Evolutionary conservation across 2,329 filamentous ascomycete species (phyloP).

Genomic region (Trichoderma afroharzianum): DNA sequence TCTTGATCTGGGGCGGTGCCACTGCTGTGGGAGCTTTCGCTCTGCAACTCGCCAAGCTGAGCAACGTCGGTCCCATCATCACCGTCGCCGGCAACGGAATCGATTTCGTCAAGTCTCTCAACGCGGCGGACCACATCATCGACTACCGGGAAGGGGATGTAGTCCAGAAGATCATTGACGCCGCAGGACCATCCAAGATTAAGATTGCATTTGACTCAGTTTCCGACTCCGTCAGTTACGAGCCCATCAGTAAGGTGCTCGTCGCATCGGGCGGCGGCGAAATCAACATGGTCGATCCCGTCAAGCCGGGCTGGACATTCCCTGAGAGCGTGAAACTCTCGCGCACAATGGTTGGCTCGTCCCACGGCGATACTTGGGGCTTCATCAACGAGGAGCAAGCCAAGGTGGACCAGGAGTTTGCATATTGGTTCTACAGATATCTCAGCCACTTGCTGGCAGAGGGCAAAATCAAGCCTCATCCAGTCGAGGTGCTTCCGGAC

Average conservation of each 20-base stretch:
- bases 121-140: background rate
- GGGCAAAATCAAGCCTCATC: conserved; percentile 13
- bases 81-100: conserved; percentile 46
- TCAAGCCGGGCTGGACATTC: background rate
- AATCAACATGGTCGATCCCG: background rate
- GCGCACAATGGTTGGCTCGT: background rate
- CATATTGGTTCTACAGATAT: background rate
- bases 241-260: background rate
- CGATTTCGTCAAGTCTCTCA: conserved; percentile 1
- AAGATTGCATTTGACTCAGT: background rate
- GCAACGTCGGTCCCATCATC: conserved; percentile 57
- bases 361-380: background rate
- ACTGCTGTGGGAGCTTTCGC: conserved; percentile 55
- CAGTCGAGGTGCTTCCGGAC: conserved; percentile 15
- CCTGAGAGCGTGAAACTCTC: background rate
- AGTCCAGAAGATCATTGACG: background rate
- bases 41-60: conserved; percentile 48
- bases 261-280: background rate
- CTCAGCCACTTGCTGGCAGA: background rate
- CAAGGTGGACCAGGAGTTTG: background rate
- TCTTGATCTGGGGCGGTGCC: conserved; percentile 48
- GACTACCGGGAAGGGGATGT: background rate
- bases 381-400: background rate
- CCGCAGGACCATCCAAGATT: background rate
- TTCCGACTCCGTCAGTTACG: background rate